Evolutionary conservation across 164 flowering plant genomes (phyloP).

Genomic region (Berberis vulgaris): DNA sequence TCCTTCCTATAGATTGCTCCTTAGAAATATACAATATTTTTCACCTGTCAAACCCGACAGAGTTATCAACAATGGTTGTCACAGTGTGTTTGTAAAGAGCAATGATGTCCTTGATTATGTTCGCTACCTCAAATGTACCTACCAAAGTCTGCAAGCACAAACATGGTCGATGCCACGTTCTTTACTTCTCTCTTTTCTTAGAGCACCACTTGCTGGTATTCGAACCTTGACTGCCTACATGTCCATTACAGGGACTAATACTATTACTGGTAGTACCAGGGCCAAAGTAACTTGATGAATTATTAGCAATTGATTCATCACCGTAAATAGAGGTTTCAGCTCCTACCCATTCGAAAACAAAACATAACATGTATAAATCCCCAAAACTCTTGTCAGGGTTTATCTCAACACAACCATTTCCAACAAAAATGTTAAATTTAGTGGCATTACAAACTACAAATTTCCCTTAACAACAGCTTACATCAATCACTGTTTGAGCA

Average conservation of each 20-base stretch:
- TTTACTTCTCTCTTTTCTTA: conserved; percentile 10
- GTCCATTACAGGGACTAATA: conserved; percentile 6
- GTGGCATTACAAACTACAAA: too few species aligned
- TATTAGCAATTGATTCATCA: conserved; percentile 13
- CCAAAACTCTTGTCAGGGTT: too few species aligned
- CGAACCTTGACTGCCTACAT: conserved; percentile 11
- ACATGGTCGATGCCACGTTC: conserved; percentile 60
- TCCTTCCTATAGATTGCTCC: conserved; percentile 93
- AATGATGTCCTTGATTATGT: conserved; percentile 68
- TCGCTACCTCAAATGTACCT: conserved; percentile 64
- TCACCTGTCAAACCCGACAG: conserved; percentile 45
- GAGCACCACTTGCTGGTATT: conserved; percentile 7
- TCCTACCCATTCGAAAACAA: too few species aligned
- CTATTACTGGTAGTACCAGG: conserved; percentile 14
- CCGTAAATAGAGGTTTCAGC: too few species aligned
- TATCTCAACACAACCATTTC: too few species aligned
- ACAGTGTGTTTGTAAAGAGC: conserved; percentile 88
- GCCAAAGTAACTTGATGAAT: conserved; percentile 27
- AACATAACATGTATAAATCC: too few species aligned
- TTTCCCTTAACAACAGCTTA: too few species aligned
- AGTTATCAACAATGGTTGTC: conserved; percentile 24
- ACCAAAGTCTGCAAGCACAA: conserved; percentile 95
- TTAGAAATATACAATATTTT: conserved; percentile 61
- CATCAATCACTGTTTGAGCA: too few species aligned
- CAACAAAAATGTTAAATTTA: too few species aligned